phyloP scores from a whole-genome alignment of 305 asterid species.

The Plantago rigida region DNA sequence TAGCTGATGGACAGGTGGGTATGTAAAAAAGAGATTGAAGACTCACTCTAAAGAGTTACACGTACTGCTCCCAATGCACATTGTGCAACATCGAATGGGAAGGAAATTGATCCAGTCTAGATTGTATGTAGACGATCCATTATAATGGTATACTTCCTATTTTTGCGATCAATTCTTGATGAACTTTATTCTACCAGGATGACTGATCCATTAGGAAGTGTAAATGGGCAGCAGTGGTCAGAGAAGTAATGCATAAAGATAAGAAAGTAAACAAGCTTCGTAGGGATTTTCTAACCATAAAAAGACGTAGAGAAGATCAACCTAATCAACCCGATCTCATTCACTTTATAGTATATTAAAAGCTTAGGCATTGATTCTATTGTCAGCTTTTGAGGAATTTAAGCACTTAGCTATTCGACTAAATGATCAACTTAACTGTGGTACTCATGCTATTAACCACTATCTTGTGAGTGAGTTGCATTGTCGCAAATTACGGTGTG shows the following conservation, averaged over 20 bases:
- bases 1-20: background rate
- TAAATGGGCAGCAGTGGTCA: no score
- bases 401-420: background rate
- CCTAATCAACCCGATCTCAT: no score
- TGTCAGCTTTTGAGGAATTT: background rate
- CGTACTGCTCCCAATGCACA: no score
- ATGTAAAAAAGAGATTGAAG: background rate
- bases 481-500: background rate
- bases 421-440: background rate
- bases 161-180: background rate
- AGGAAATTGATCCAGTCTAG: background rate
- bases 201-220: background rate
- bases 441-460: background rate
- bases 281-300: no score
- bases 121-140: background rate
- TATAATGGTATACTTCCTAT: background rate
- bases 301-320: no score
- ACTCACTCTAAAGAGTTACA: background rate
- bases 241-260: no score
- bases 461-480: background rate
- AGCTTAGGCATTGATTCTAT: no score
- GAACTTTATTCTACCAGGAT: background rate
- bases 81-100: background rate
- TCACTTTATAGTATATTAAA: no score
- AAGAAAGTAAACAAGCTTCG: no score